Evolutionary conservation across 2,329 filamentous ascomycete species (phyloP), one percentile per base, ranked within the genome.

Genomic region (Ophiostoma australiae): DNA sequence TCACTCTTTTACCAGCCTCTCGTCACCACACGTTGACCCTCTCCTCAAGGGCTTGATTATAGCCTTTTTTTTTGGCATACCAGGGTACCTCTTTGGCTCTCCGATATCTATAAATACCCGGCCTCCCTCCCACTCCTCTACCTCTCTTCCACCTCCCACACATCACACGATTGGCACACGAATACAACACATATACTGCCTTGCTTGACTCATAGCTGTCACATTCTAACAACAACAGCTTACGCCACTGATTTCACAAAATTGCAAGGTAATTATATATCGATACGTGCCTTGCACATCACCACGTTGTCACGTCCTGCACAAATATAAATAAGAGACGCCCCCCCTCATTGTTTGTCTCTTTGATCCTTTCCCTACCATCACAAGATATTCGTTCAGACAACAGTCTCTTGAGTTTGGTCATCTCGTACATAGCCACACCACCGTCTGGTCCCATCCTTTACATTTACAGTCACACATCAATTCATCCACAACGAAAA

Each of bases 211-310:
- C 10, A 27, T 55, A n/a, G 10, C 15, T 11, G 23, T 58, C 23
- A 13, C 10, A 23, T 55, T 55, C 55, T 35, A 63, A 63, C 58
- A 63, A 33, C 58, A 63, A 63, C 27, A 63, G 58, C 58, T 33
- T 27, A 63, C 15, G 17, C 27, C 8, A 13, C 52, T 27, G 52
- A 33, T 7, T 8, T 13, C 11, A 17, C 27, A 5, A 11, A 33
- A n/a, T 27, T 63, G 15, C 58, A 63, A 63, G 27, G 58, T 63
- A 63, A 6, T 13, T 63, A 27, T n/a, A 27, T 23, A 31, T 8
- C 27, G 35, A 63, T 4, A 17, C 5, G 8, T 3, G 20, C 17
- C 44, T 48, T 6, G 27, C 7, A 17, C 10, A 63, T 20, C 15
- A 20, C 6, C 58, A 63, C 58, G 27, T 7, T 33, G 27, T 63